Base-by-base conservation (phyloP, 192 early-diverging fungal species). In the Coemansia sp. region DNA sequence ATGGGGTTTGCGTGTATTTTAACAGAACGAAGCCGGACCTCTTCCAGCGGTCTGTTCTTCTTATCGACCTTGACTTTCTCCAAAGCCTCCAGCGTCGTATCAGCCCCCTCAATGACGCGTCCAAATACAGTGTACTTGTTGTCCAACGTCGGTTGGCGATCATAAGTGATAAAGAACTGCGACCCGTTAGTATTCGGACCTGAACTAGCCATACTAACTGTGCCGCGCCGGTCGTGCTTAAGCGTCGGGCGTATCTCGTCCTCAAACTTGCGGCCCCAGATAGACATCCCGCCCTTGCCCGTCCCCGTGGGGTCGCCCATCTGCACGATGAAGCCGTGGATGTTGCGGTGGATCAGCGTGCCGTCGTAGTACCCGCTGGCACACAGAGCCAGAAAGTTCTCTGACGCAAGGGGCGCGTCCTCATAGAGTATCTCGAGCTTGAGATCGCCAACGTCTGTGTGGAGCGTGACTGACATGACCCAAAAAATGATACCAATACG, bases 341-440 rank as follows among this genome's bases (percentile, higher is more conserved):
- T 93, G 68, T 93, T 95, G 58, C 88, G 81, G 68, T 96, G 95
- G 63, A 98, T 89, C 31, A 92, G 73, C 52, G 86, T 88, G 59
- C 87, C 85, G 77, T 97, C 91, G 75, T 98, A 98, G 75, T 97
- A 98, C 42, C 91, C 91, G 67, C 85, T 89, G 35, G 94, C 96
- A 57, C 95, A 96, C n/a, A 98, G 72, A 2, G 96, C 96, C 41
- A 98, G 74, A 84, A 98, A 98, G 84, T 98, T 98, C 88, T 95
- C 92, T 7, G 90, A 85, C 4, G 94, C 83, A 34, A 82, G 88
- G 36, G 94, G 93, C 2, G 89, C 89, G 31, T 91, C 89, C 68
- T 94, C 93, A 75, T 94, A 97, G 66, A 94, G 92, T 18, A 97
- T 74, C 83, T 98, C 95, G 18, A 95, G 88, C 76, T 96, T 96